Evolutionary conservation across 345 rosid species (phyloP).

Genomic region (Salix suchowensis): DNA sequence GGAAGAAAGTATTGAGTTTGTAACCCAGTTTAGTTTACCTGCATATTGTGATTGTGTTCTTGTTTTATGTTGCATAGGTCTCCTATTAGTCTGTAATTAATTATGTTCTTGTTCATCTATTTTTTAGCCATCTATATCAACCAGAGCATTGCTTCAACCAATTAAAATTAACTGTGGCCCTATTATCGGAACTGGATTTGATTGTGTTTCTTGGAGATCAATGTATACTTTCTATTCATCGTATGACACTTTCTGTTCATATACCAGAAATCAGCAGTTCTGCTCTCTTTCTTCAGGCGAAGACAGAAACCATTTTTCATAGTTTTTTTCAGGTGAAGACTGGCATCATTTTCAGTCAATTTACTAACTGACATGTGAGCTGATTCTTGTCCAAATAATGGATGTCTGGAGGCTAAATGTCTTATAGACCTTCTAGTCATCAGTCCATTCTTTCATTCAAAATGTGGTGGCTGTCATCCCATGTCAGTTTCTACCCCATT

Average conservation of each 20-base stretch:
- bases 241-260: background rate
- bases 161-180: too few species aligned
- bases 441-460: background rate
- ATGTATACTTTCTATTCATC: background rate
- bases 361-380: background rate
- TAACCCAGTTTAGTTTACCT: conserved; percentile 7
- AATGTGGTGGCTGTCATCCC: background rate
- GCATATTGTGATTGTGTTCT: background rate
- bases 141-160: background rate
- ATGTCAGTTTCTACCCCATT: background rate
- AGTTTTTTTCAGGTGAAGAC: background rate
- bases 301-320: background rate
- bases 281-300: background rate
- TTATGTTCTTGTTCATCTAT: background rate
- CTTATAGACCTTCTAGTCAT: background rate
- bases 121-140: background rate
- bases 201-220: background rate
- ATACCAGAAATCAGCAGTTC: background rate
- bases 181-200: too few species aligned
- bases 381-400: background rate
- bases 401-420: background rate
- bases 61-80: background rate
- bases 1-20: background rate
- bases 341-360: background rate
- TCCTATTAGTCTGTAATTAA: background rate